A percentile compares a stretch with the other conserved stretches of the same genome.
Evolutionary conservation across 2,329 filamentous ascomycete species (phyloP).

Genomic region (Cercospora janseana): DNA sequence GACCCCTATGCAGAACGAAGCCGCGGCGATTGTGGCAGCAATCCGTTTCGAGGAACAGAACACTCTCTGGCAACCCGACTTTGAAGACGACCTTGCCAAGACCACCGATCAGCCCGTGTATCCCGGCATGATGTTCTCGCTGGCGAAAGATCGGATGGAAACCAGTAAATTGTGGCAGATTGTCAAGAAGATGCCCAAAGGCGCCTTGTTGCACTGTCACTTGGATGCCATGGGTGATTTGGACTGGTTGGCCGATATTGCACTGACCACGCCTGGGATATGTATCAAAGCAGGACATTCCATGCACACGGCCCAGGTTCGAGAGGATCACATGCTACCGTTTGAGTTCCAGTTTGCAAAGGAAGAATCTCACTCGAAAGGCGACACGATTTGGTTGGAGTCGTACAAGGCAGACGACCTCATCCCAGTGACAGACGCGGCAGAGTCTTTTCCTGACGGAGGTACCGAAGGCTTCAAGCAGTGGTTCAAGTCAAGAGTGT

Average conservation of each 20-base stretch:
- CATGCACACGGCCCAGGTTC: slow-evolving; percentile 55
- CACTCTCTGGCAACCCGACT: slow-evolving; percentile 71
- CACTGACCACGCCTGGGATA: slow-evolving; percentile 70
- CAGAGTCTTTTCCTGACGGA: slow-evolving; percentile 70
- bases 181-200: slow-evolving; percentile 83
- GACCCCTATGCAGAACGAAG: slow-evolving; percentile 73
- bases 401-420: slow-evolving; percentile 60
- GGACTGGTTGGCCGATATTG: slow-evolving; percentile 71
- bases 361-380: slow-evolving; percentile 43
- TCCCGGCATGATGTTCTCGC: slow-evolving; percentile 89
- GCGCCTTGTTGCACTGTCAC: slow-evolving; percentile 80
- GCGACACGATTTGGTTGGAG: slow-evolving; percentile 58
- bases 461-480: slow-evolving; percentile 69
- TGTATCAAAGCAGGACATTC: slow-evolving; percentile 62
- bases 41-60: slow-evolving; percentile 76
- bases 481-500: slow-evolving; percentile 73
- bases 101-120: slow-evolving; percentile 64
- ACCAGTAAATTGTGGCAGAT: slow-evolving; percentile 81
- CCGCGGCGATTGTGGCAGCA: slow-evolving; percentile 73
- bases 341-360: slow-evolving; percentile 60
- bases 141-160: slow-evolving; percentile 84
- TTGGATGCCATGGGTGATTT: slow-evolving; percentile 89
- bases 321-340: slow-evolving; percentile 48
- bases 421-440: slow-evolving; percentile 61
- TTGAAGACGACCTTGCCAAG: slow-evolving; percentile 67